Evolutionary conservation across 768 basidiomycete genomes (phyloP).

Genomic region (Clitopilus hobsonii): DNA sequence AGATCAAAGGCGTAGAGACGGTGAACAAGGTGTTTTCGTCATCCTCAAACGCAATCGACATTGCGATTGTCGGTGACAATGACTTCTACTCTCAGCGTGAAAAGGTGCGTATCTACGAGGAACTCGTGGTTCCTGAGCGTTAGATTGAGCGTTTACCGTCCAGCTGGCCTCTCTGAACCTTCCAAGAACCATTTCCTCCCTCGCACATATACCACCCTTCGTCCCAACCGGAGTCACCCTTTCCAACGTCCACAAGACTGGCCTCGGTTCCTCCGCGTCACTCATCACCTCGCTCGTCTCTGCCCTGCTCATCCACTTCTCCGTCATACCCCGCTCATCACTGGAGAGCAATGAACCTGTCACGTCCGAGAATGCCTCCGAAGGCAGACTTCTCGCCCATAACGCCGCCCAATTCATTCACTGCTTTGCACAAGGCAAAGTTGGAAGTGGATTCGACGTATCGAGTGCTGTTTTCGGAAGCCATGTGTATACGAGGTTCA

Average conservation of each 20-base stretch:
- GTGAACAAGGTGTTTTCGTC: conserved; percentile 25
- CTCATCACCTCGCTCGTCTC: conserved; percentile 94
- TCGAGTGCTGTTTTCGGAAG: conserved; percentile 92
- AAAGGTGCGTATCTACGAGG: conserved; percentile 46
- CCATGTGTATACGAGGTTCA: conserved; percentile 88
- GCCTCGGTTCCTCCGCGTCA: conserved; percentile 94
- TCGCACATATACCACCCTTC: conserved; percentile 75
- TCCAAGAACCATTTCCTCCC: conserved; percentile 57
- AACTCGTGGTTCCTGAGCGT: background rate
- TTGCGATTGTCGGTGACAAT: conserved; percentile 88
- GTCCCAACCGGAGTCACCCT: conserved; percentile 62
- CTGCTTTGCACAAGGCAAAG: conserved; percentile 95
- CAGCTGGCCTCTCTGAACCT: conserved; percentile 64
- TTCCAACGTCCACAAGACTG: conserved; percentile 92
- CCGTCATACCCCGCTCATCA: conserved; percentile 48
- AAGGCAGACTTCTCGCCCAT: conserved; percentile 67
- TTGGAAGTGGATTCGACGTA: conserved; percentile 97
- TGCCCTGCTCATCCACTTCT: conserved; percentile 74
- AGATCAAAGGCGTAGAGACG: conserved; percentile 44
- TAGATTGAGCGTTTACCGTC: conserved; percentile 1
- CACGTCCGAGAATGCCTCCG: conserved; percentile 4
- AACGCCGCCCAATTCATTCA: conserved; percentile 94
- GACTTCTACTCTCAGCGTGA: conserved; percentile 96
- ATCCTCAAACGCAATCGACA: conserved; percentile 51
- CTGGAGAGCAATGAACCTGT: conserved; percentile 30